Base-by-base conservation (phyloP, 441 rosid species). In the Erodium texanum region DNA sequence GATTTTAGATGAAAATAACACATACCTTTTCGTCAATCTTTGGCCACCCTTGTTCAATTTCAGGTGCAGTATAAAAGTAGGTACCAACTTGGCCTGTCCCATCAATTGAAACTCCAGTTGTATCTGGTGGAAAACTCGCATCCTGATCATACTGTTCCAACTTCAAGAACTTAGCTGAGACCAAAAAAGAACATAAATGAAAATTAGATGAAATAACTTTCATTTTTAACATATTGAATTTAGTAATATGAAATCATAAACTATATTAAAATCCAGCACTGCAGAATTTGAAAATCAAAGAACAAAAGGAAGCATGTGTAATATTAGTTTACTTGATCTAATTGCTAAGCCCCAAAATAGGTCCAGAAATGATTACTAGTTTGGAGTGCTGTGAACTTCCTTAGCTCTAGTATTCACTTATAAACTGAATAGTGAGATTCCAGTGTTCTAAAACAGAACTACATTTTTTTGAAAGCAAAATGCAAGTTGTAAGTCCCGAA, bases 31-130 rank as follows among this genome's bases (percentile, higher is more conserved):
- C 99, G 82, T 94, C 96, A 71, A 94, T 91, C 84, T 87, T 94
- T 67, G 99, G 97, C 99, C 97, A 91, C 45, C 89, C 84, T 79
- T 94, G 99, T 80, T 94, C 99, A 74, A 94, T 94, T 84, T 94
- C 99, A 66, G 99, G 99, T 6, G 99, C 99, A 74, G 97, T 94
- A 70, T 94, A 94, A 69, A 94, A 91, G 74, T 88, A 94, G 66
- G 99, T 94, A 75, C 99, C 99, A 38, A 93, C 88, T 83, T 87
- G 89, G 80, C 99, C 96, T 59, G 99, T 94, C 79, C 96, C 79
- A 72, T 94, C 97, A 66, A 79, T 72, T 50, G 96, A 93, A 71
- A 87, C 85, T 82, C 93, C 96, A 76, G 78, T 72, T 62, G 81
- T 72, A 76, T 89, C 97, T 32, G 74, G 68, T 24, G 88, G 84